Base-by-base conservation (phyloP, 495 filamentous ascomycete species). In the Tetracladium setigerum region DNA sequence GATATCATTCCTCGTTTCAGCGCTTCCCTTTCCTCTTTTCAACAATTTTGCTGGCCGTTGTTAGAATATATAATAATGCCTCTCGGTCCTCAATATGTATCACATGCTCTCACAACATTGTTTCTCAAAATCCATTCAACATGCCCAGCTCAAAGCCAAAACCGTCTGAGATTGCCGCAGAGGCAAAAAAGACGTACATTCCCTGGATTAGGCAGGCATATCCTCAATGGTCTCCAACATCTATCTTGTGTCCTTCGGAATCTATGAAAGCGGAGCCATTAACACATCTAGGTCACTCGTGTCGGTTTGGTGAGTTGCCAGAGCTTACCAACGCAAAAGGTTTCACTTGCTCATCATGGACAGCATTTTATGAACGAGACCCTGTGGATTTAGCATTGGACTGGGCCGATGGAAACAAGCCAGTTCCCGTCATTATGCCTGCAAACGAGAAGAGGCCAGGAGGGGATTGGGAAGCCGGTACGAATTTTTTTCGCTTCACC, bases 391-490 rank as follows among this genome's bases (percentile, higher is more conserved):
- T 77, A 16, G 76, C 82, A 5, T 57, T 86, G 41, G 69, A 73
- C 46, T 87, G 82, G 82, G 71, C 50, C 16, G 36, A 47, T 16
- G 47, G 47, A 13, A 34, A 59, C 8, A 49, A 49, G 46, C 35
- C 47, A 41, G 75, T 89, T 44, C 79, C 84, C 5, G 79, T 88
- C 30, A 77, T 89, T 47, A 87, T 83, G 55, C 77, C 81, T 41
- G 84, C 84, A 10, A 82, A 87, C 58, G 84, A 89, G 56, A 84
- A 80, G 52, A 71, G 83, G 27, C 68, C 84, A 1, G 84, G 84
- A 0, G 84, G 84, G 2, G 84, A 87, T 49, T 89, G 84, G 84
- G 83, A 87, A 53, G 83, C 81, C 5, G 82, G 81, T 19, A 69
- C 74, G 15, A 35, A 18, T 8, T 36, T 12, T 46, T 14, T 41